Base-by-base conservation (phyloP, 2,329 filamentous ascomycete species). In the Fusarium nelsonii region DNA sequence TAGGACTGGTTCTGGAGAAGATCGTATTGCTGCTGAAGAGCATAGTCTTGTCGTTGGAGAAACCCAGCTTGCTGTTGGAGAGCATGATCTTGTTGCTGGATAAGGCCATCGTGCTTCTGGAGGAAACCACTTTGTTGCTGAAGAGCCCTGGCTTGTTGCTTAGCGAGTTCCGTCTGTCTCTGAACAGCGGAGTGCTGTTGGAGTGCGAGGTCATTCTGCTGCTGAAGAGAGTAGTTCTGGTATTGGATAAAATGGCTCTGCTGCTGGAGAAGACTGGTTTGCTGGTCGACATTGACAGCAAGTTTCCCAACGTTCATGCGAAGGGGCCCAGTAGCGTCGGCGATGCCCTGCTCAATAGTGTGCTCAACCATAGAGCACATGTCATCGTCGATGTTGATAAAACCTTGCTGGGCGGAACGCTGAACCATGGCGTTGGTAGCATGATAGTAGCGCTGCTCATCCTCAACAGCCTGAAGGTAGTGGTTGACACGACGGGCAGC, bases 281-380 rank as follows among this genome's bases (percentile, higher is more conserved):
- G 77, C n/a, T 74, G 59, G 3, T 71, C 57, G 37, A 74, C 40
- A 28, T 43, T 43, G 40, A 15, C 14, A 43, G 40, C 15, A 10
- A 43, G 52, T 4, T 48, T 53, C 9, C 63, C 54, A 36, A 75
- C 52, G 10, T 78, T 76, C 20, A 78, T 46, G 4, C 76, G 71
- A 11, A 80, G 56, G 4, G 77, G 78, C 0, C 66, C 67, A 8
- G 77, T 70, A 1, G 78, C 78, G 34, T 77, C 76, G 0, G 75
- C 68, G 30, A 80, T 73, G 11, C 75, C 73, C n/a, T 77, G 70
- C 30, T 80, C 78, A 1, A 78, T 77, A 5, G 67, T 69, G 11
- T 77, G 65, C 39, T 79, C 78, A 15, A 78, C 63, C 26, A 78
- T 71, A 3, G 73, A 70, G 33, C 68, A 72, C 14, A 80, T 74